Evolutionary conservation across 1,284 basidiomycete genomes (phyloP), one percentile per base, ranked within the genome.

Genomic region (Cerrena zonata): DNA sequence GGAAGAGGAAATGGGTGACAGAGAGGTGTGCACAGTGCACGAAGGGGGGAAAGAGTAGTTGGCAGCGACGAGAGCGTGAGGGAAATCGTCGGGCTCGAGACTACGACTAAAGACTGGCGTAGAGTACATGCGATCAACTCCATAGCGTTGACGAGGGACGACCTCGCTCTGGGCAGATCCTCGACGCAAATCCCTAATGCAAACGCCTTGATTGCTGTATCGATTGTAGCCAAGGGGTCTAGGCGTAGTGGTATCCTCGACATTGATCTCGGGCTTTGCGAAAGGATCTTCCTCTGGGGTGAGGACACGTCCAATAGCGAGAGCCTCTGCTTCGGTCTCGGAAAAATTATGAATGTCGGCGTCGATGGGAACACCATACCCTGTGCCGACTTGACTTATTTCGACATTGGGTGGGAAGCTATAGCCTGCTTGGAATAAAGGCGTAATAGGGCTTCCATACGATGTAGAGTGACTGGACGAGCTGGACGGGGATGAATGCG

Each of bases 201-300:
- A n/a, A n/a, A n/a, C n/a, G n/a, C n/a, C n/a, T n/a, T n/a, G n/a
- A 5, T 11, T 25, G 30, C 44, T 26, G 34, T 22, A 5, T 18
- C 34, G 46, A 38, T 40, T 37, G 7, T 48, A 38, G 50, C 49
- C 50, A n/a, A 46, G 55, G 2, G 58, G 55, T 1, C 53, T 56
- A 5, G 52, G 51, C 3, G 59, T 58, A 2, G 54, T 50, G 4
- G 50, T 54, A 4, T 47, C 18, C 5, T 56, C 55, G 7, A 58
- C 41, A 5, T 51, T 46, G 15, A 64, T 60, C 12, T 63, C 61
- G 11, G 54, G 56, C 53, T 66, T 64, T 48, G 58, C 60, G 45
- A 68, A 68, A 1, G 66, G 66, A 53, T 68, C 66, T 5, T 53
- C 55, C 45, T 66, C 65, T 2, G 64, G 66, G 5, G 66, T 68